phyloP scores from a whole-genome alignment of 192 early-diverging fungal genomes.

The Helicostylum pulchrum region DNA sequence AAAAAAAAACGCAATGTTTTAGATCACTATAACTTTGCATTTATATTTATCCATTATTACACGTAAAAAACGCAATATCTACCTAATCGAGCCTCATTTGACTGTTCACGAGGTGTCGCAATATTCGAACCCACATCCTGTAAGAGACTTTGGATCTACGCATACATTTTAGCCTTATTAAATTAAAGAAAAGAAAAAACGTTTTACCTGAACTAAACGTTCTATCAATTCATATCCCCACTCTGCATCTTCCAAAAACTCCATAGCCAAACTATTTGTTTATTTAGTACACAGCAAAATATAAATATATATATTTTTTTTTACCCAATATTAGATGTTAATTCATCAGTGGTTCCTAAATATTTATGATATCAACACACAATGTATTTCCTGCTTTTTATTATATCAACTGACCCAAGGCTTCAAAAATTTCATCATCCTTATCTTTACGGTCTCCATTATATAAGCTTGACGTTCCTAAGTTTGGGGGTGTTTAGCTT shows the following conservation, averaged over 20 bases:
- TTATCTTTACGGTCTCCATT: constrained; percentile 89
- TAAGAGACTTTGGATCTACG: constrained; percentile 83
- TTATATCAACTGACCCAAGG: constrained; percentile 55
- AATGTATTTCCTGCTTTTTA: not conserved
- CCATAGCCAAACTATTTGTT: constrained; percentile 33
- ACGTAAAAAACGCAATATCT: not conserved
- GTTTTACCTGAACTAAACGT: constrained; percentile 27
- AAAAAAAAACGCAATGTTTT: not conserved
- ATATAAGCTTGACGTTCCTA: constrained; percentile 82
- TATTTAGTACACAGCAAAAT: not conserved
- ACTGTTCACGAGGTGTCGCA: constrained; percentile 72
- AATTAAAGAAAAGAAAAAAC: not conserved
- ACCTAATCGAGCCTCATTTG: constrained; percentile 54
- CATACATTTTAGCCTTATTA: not conserved
- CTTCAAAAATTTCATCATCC: constrained; percentile 86
- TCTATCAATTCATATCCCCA: not conserved
- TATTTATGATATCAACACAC: not conserved
- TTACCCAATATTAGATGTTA: constrained; percentile 69
- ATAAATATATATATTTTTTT: not conserved
- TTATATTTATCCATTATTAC: not conserved
- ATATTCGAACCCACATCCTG: constrained; percentile 92
- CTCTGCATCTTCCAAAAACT: constrained; percentile 24
- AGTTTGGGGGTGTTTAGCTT: not conserved
- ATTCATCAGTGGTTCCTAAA: constrained; percentile 77
- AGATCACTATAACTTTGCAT: not conserved